Conservation (phyloP, 2,329 filamentous ascomycete species). For the Didymella keratinophila region DNA sequence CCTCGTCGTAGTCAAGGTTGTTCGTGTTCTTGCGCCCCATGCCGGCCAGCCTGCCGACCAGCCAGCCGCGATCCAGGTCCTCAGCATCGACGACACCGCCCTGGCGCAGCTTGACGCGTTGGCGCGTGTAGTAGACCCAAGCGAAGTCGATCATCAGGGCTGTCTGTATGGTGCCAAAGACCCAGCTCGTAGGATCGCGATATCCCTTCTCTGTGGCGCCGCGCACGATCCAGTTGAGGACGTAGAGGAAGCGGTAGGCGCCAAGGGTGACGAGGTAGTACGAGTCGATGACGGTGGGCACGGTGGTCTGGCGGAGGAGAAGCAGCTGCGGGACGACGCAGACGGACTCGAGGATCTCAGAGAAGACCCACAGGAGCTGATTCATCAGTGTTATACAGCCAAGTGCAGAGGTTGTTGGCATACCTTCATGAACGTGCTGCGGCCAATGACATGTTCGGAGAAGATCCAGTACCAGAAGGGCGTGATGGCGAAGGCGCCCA, state of each 20-base stretch:
- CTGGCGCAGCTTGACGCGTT: constrained; percentile 89
- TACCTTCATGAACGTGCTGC: constrained; percentile 52
- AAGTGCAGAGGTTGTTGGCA: background rate
- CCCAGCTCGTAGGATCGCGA: constrained; percentile 76
- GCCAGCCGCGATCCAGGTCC: constrained; percentile 84
- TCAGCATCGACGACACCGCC: constrained; percentile 91
- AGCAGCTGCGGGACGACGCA: constrained; percentile 91
- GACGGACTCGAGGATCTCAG: constrained; percentile 88
- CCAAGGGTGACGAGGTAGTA: constrained; percentile 91
- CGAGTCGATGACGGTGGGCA: constrained; percentile 96
- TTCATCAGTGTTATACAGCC: background rate
- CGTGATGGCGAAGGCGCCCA: constrained; percentile 70
- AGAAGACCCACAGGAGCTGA: constrained; percentile 86
- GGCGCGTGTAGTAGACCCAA: constrained; percentile 94
- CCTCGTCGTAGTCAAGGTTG: constrained; percentile 61
- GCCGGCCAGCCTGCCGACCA: constrained; percentile 80
- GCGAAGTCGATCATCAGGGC: constrained; percentile 92
- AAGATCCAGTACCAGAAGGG: constrained; percentile 78
- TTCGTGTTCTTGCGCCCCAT: constrained; percentile 58
- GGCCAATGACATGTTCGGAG: constrained; percentile 56
- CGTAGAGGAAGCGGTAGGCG: constrained; percentile 86
- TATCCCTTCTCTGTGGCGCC: constrained; percentile 63
- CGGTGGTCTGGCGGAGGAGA: constrained; percentile 90
- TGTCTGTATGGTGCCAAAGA: constrained; percentile 90
- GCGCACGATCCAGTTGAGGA: constrained; percentile 87